Conservation (phyloP, 352 stramenopile species). For the Phytopythium aichiense region DNA sequence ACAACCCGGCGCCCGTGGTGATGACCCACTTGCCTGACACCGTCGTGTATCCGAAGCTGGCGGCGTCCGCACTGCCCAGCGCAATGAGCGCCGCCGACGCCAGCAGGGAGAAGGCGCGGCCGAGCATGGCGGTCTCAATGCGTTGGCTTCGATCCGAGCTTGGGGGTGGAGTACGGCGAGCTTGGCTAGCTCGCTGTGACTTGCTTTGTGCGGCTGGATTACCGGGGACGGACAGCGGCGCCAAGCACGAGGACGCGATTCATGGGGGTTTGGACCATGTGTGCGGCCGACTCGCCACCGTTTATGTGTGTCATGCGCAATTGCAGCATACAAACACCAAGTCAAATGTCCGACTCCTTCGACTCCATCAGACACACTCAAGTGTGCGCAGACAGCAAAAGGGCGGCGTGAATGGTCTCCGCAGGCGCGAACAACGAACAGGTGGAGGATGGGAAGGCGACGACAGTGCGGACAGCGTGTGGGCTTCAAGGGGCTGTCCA, state of each 20-base stretch:
- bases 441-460: background rate
- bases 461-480: too few species aligned
- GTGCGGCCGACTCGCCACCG: too few species aligned
- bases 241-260: too few species aligned
- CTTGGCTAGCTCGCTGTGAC: too few species aligned
- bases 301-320: background rate
- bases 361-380: background rate
- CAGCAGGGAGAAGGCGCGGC: background rate
- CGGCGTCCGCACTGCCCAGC: conserved; percentile 4
- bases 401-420: too few species aligned
- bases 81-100: background rate
- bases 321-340: background rate
- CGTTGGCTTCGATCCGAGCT: too few species aligned
- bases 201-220: too few species aligned
- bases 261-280: too few species aligned
- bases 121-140: background rate
- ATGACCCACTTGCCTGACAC: conserved; percentile 32
- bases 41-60: conserved; percentile 27
- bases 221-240: too few species aligned
- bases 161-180: too few species aligned
- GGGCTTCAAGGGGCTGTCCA: too few species aligned
- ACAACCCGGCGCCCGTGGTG: conserved; percentile 23
- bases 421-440: background rate
- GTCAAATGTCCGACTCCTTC: background rate
- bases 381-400: background rate